Base-by-base conservation (phyloP, 768 basidiomycete genomes). In the Termitomyces sp. region DNA sequence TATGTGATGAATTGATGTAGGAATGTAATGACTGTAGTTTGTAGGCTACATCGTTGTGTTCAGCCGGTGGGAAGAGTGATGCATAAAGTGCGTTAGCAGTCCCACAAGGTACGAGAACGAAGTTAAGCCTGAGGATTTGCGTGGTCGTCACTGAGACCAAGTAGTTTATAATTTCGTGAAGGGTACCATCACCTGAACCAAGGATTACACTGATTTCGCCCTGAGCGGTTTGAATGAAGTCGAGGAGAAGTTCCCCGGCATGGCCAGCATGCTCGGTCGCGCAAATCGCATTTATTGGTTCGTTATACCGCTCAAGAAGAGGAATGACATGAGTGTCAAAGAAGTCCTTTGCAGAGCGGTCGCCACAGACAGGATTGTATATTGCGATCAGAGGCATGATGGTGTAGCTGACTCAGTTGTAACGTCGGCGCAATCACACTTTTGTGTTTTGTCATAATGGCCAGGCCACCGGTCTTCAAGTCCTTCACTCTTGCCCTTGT, bases 81-180 rank as follows among this genome's bases (percentile, higher is more conserved):
- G 83, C 78, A 70, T 88, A 94, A 35, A 97, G 77, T 0, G 96
- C 96, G 68, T 98, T 98, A 44, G 94, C 94, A n/a, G 94, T 96
- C 26, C 94, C 94, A 51, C 82, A 81, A 4, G 94, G 92, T 45
- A 90, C 70, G 48, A 81, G 79, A 18, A 74, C 83, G 59, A 87
- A 74, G 35, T 65, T 66, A 55, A 86, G 62, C 49, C 65, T 66
- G 36, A 62, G 63, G 26, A 63, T 58, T 22, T 57, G 58, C 3
- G 56, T 50, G 16, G 56, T 61, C 5, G 62, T 51, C 49, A 62
- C 63, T 18, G 67, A 65, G 38, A 75, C 70, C 35, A 92, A 67
- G 11, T 77, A 77, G 60, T 88, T 89, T 66, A 94, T 77, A 60
- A 96, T 82, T 64, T 98, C 94, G 68, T 96, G 92, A 40, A 94